Evolutionary conservation across 495 filamentous ascomycete genomes (phyloP).

Genomic region (Hypoxylon crocopeplum): DNA sequence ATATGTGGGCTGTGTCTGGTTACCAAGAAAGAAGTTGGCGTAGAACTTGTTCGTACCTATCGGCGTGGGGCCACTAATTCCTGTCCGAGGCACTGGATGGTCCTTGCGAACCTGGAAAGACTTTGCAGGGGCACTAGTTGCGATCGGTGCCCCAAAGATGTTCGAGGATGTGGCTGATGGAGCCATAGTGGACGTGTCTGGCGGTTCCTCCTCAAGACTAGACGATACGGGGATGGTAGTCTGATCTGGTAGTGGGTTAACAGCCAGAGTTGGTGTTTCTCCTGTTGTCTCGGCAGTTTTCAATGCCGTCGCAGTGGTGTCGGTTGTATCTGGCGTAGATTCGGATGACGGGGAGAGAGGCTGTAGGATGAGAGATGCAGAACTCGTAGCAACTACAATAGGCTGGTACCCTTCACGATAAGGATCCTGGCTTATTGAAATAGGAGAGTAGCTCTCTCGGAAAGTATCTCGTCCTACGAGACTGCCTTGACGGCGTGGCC

Average conservation of each 20-base stretch:
- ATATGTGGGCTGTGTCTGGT: conserved; percentile 73
- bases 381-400: conserved; percentile 6
- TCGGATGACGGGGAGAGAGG: conserved; percentile 10
- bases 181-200: conserved; percentile 24
- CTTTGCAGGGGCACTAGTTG: conserved; percentile 62
- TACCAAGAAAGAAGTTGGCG: conserved; percentile 82
- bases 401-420: conserved; percentile 27
- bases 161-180: conserved; percentile 35
- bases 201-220: background rate
- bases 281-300: conserved; percentile 5
- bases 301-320: conserved; percentile 8
- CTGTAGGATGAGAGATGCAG: conserved; percentile 17
- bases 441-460: conserved; percentile 11
- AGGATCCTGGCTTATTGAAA: conserved; percentile 2
- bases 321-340: conserved; percentile 45
- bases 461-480: conserved; percentile 2
- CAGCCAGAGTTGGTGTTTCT: conserved; percentile 9
- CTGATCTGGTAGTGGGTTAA: conserved; percentile 5
- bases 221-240: conserved; percentile 2
- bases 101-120: conserved; percentile 57
- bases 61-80: conserved; percentile 55
- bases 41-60: conserved; percentile 93
- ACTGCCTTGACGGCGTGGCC: conserved; percentile 2
- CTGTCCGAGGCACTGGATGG: conserved; percentile 51
- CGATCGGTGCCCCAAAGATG: conserved; percentile 65